These are phyloP conservation scores for Phytopythium sindhum DNA, from an alignment of 352 stramenopile species.

Conservation along the genomic window DNA sequence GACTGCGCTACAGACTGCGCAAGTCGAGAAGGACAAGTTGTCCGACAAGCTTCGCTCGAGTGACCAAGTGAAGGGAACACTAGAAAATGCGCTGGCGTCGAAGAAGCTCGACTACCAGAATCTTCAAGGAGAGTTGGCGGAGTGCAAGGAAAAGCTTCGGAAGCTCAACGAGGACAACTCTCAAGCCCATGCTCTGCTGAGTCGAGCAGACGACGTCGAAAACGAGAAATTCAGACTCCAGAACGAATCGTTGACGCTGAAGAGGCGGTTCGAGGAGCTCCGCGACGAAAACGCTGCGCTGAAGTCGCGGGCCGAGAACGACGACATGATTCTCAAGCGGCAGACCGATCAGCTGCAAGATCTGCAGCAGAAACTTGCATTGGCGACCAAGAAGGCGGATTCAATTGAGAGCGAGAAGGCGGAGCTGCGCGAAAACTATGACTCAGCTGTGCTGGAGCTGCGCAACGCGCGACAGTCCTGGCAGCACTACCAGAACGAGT, in stretches of 20 bases:
- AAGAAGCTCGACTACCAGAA: conserved; percentile 50
- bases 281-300: conserved; percentile 60
- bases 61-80: conserved; percentile 33
- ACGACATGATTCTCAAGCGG: conserved; percentile 36
- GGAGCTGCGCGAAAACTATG: conserved; percentile 54
- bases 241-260: conserved; percentile 52
- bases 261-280: conserved; percentile 60
- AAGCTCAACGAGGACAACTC: conserved; percentile 34
- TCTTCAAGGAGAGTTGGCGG: conserved; percentile 37
- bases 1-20: conserved; percentile 24
- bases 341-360: conserved; percentile 50
- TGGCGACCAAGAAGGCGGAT: conserved; percentile 29
- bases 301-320: conserved; percentile 49
- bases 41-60: conserved; percentile 29
- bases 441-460: conserved; percentile 47
- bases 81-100: conserved; percentile 43
- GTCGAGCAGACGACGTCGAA: conserved; percentile 51
- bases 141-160: conserved; percentile 47
- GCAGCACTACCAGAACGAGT: conserved; percentile 72
- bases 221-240: conserved; percentile 66
- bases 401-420: conserved; percentile 48
- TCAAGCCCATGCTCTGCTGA: conserved; percentile 34
- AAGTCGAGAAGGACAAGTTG: conserved; percentile 51
- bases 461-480: conserved; percentile 53
- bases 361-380: conserved; percentile 34